These are phyloP conservation scores for Hortaea sp. DNA, from an alignment of 2,329 filamentous ascomycete species.

Conservation along the genomic window DNA sequence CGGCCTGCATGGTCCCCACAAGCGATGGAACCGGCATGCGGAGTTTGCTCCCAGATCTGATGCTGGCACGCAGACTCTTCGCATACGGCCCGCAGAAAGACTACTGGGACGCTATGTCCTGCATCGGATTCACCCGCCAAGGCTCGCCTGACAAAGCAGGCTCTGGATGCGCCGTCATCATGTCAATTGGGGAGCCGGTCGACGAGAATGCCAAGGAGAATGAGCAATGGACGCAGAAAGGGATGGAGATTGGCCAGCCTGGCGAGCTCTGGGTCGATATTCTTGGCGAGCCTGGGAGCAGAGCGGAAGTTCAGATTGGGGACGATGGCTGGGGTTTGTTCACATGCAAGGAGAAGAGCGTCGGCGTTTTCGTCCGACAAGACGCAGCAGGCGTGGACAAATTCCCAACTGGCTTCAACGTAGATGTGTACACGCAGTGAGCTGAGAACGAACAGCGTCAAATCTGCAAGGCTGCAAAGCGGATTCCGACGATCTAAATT, in stretches of 20 bases:
- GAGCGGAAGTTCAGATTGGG: conserved; percentile 49
- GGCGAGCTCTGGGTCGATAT: conserved; percentile 58
- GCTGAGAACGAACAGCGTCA: neutral
- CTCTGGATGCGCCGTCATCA: conserved; percentile 22
- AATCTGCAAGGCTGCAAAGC: neutral
- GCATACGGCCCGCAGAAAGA: conserved; percentile 56
- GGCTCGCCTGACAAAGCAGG: conserved; percentile 34
- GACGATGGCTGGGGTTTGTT: conserved; percentile 50
- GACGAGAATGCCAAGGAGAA: conserved; percentile 7
- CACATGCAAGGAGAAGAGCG: conserved; percentile 42
- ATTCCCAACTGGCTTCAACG: conserved; percentile 5
- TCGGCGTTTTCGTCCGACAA: conserved; percentile 53
- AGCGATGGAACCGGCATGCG: conserved; percentile 33
- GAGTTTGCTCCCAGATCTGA: conserved; percentile 43
- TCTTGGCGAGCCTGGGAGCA: conserved; percentile 31
- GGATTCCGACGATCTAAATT: neutral
- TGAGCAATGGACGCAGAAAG: conserved; percentile 30
- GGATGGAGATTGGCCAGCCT: conserved; percentile 52
- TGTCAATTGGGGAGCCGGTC: conserved; percentile 15
- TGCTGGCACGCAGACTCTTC: conserved; percentile 54
- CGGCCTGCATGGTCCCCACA: conserved; percentile 23
- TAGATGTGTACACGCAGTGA: conserved; percentile 1
- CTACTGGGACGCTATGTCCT: conserved; percentile 52
- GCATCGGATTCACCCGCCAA: conserved; percentile 51
- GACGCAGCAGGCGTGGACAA: conserved; percentile 22